Conservation (phyloP, 2,329 filamentous ascomycete species). For the Beauveria sp. region DNA sequence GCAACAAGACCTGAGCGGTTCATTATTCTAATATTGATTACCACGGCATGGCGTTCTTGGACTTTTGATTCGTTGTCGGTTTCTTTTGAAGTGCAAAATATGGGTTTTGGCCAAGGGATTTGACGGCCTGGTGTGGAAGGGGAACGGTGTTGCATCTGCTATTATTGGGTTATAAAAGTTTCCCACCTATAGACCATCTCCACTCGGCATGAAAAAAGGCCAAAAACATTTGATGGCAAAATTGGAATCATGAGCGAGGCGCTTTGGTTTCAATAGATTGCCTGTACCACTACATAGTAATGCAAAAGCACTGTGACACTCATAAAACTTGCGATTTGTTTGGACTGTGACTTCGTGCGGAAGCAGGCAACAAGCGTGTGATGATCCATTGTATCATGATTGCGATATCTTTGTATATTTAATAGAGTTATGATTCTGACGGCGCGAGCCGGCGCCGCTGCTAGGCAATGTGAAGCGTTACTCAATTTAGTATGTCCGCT, state of each 20-base stretch:
- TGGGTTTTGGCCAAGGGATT: background rate
- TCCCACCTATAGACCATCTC: slow-evolving; percentile 39
- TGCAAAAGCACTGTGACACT: slow-evolving; percentile 2
- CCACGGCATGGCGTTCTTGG: slow-evolving; percentile 12
- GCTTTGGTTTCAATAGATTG: slow-evolving; percentile 10
- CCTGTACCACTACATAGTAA: slow-evolving; percentile 11
- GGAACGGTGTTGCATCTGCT: background rate
- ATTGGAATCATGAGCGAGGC: slow-evolving; percentile 7
- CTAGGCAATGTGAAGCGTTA: too few species aligned
- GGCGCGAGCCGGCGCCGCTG: background rate
- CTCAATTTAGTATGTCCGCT: too few species aligned
- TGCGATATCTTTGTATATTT: background rate
- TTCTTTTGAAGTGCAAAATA: background rate
- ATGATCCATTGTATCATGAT: background rate
- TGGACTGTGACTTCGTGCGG: background rate
- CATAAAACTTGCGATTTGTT: background rate
- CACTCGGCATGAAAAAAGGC: slow-evolving; percentile 36
- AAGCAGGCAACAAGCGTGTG: background rate
- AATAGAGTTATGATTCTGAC: background rate
- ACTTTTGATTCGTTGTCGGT: background rate
- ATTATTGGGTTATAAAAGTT: slow-evolving; percentile 2
- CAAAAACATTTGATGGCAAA: slow-evolving; percentile 13
- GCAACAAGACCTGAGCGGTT: slow-evolving; percentile 6
- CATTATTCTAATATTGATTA: slow-evolving; percentile 7
- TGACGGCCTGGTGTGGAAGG: background rate